Evolutionary conservation across 768 basidiomycete genomes (phyloP).

Genomic region (Calocera cornea): DNA sequence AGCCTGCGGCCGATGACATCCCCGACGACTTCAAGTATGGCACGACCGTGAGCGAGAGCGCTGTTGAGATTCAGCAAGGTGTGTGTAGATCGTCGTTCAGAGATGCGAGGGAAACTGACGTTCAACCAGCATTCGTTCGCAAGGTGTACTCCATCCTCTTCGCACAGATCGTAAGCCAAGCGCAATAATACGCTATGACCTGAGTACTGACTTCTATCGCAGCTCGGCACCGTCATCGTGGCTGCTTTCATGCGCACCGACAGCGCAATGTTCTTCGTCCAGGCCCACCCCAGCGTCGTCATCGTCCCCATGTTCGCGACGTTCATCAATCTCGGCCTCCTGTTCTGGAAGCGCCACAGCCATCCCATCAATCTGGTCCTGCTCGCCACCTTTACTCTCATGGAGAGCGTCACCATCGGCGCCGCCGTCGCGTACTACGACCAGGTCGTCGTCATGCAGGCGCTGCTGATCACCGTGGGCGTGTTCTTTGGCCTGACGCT

Average conservation of each 20-base stretch:
- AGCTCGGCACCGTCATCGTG: constrained; percentile 67
- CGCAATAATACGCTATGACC: background rate
- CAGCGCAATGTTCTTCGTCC: constrained; percentile 53
- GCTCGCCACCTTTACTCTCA: constrained; percentile 71
- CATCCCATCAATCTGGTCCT: constrained; percentile 79
- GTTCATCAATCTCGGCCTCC: constrained; percentile 59
- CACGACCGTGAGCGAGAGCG: constrained; percentile 62
- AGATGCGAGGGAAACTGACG: constrained; percentile 15
- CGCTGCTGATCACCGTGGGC: constrained; percentile 79
- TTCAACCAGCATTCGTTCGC: constrained; percentile 46
- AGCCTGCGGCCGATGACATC: constrained; percentile 56
- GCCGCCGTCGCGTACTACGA: constrained; percentile 65
- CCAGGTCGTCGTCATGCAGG: constrained; percentile 65
- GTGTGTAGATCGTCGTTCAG: background rate
- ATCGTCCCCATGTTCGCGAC: constrained; percentile 52
- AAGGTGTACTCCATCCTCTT: constrained; percentile 83
- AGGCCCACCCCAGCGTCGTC: constrained; percentile 40
- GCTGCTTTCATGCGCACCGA: constrained; percentile 59
- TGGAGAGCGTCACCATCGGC: constrained; percentile 89
- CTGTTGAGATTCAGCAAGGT: constrained; percentile 58
- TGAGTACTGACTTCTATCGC: background rate
- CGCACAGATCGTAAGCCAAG: constrained; percentile 33
- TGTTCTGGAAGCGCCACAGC: constrained; percentile 87
- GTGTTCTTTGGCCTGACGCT: constrained; percentile 88
- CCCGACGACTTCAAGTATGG: constrained; percentile 97